These are phyloP conservation scores for Trichoderma hamatum DNA, from an alignment of 2,329 filamentous ascomycete genomes.

Conservation along the genomic window DNA sequence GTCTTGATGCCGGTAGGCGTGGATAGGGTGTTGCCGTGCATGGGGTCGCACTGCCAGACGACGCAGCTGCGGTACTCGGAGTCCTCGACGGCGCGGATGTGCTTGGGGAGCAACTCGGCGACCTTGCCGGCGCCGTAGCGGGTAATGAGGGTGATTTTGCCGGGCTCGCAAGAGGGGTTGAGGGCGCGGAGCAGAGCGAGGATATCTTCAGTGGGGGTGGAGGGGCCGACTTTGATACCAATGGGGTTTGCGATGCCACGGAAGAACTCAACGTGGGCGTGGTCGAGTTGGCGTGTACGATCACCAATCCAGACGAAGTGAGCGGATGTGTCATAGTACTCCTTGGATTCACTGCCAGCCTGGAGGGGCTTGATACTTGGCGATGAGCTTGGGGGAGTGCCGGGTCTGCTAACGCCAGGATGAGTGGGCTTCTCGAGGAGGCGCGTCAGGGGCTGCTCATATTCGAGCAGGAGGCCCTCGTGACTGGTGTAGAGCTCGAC, in stretches of 20 bases:
- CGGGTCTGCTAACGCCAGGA: conserved; percentile 49
- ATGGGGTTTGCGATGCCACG: conserved; percentile 94
- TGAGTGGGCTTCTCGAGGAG: conserved; percentile 68
- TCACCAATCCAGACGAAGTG: conserved; percentile 99
- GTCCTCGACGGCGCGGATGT: conserved; percentile 85
- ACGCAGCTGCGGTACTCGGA: conserved; percentile 70
- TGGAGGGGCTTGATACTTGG: conserved; percentile 39
- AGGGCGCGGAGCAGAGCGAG: conserved; percentile 79
- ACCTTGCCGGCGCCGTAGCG: conserved; percentile 86
- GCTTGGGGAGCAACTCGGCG: conserved; percentile 71
- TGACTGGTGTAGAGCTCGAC: conserved; percentile 96
- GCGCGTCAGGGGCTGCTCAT: conserved; percentile 86
- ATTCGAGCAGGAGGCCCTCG: conserved; percentile 90
- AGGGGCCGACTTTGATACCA: conserved; percentile 93
- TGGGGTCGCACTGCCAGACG: conserved; percentile 98
- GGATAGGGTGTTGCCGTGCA: conserved; percentile 82
- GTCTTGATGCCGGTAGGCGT: conserved; percentile 86
- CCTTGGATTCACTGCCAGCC: conserved; percentile 47
- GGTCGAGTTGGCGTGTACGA: conserved; percentile 88
- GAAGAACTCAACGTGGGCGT: conserved; percentile 96
- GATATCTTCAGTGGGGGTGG: conserved; percentile 76
- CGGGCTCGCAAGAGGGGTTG: conserved; percentile 79
- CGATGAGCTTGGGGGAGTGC: conserved; percentile 47
- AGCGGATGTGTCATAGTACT: conserved; percentile 91
- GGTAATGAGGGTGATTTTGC: conserved; percentile 95